Percentiles rank a stretch among this genome's conserved stretches.
phyloP scores from a whole-genome alignment of 2,329 filamentous ascomycete species.

The Acephala macrosclerotiorum region DNA sequence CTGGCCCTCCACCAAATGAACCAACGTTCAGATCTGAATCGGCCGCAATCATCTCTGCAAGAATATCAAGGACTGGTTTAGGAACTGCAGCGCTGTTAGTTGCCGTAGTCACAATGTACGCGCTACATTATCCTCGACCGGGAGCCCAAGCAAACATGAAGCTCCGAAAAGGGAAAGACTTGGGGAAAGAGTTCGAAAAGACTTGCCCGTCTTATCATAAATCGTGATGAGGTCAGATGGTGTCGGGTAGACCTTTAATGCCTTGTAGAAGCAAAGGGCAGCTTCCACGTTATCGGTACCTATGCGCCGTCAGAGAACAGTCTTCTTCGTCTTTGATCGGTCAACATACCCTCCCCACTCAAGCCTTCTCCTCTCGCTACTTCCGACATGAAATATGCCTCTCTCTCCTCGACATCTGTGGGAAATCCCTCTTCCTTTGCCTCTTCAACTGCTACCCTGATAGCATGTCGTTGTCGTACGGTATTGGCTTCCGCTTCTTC shows the following conservation, averaged over 20 bases:
- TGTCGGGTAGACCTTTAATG: slow-evolving; percentile 96
- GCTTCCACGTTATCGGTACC: slow-evolving; percentile 79
- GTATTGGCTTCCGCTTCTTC: slow-evolving; percentile 72
- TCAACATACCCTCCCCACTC: slow-evolving; percentile 76
- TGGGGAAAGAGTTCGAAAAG: slow-evolving; percentile 45
- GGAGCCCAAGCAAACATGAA: background rate
- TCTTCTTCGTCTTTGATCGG: background rate
- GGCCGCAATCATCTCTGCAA: slow-evolving; percentile 97
- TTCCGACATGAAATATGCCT: slow-evolving; percentile 96
- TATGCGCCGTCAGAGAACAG: slow-evolving; percentile 45
- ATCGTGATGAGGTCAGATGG: slow-evolving; percentile 92
- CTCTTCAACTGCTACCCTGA: slow-evolving; percentile 78
- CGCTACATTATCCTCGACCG: background rate
- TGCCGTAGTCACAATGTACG: slow-evolving; percentile 11
- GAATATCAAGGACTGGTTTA: slow-evolving; percentile 89
- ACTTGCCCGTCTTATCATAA: slow-evolving; percentile 87
- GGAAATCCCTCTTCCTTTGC: slow-evolving; percentile 94
- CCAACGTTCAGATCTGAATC: slow-evolving; percentile 77
- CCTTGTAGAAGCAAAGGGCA: slow-evolving; percentile 96
- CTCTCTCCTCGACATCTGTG: slow-evolving; percentile 87
- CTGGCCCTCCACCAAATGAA: slow-evolving; percentile 39
- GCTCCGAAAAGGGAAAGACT: background rate
- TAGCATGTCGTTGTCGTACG: slow-evolving; percentile 72
- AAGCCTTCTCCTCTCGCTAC: slow-evolving; percentile 88
- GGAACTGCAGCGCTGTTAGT: slow-evolving; percentile 32